Percentiles rank a stretch among this genome's conserved stretches.
Evolutionary conservation across 495 filamentous ascomycete genomes (phyloP).

Genomic region (Neurospora discreta): DNA sequence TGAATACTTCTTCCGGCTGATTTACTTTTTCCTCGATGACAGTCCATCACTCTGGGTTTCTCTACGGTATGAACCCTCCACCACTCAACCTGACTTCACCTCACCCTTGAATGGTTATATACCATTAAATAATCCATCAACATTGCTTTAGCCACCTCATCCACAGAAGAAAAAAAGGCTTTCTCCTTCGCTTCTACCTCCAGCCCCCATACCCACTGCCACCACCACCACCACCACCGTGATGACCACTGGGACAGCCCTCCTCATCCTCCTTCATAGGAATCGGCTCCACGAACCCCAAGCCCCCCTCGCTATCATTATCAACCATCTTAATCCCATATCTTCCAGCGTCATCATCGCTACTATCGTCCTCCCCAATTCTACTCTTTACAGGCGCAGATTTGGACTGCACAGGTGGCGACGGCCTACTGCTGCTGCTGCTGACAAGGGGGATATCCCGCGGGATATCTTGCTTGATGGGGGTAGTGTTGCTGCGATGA

Average conservation of each 20-base stretch:
- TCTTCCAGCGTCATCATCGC: constrained; percentile 33
- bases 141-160: too few relatives aligned
- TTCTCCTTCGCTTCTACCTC: neutral
- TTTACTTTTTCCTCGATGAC: too few relatives aligned
- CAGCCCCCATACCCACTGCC: neutral
- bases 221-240: too few relatives aligned
- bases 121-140: too few relatives aligned
- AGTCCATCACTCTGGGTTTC: neutral
- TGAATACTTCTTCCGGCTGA: too few relatives aligned
- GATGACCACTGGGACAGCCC: too few relatives aligned
- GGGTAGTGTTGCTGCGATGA: too few relatives aligned
- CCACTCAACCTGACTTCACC: too few relatives aligned
- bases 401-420: neutral
- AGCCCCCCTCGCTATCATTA: constrained; percentile 22
- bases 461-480: neutral
- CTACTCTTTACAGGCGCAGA: neutral
- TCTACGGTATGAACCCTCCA: too few relatives aligned
- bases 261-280: constrained; percentile 12
- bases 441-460: neutral
- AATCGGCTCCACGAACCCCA: constrained; percentile 16
- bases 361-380: constrained; percentile 20
- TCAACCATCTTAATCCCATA: constrained; percentile 41
- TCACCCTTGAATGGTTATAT: too few relatives aligned
- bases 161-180: too few relatives aligned
- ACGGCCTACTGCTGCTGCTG: neutral